phyloP scores from a whole-genome alignment of 2,329 filamentous ascomycete species.

The Sporothrix luriei region DNA sequence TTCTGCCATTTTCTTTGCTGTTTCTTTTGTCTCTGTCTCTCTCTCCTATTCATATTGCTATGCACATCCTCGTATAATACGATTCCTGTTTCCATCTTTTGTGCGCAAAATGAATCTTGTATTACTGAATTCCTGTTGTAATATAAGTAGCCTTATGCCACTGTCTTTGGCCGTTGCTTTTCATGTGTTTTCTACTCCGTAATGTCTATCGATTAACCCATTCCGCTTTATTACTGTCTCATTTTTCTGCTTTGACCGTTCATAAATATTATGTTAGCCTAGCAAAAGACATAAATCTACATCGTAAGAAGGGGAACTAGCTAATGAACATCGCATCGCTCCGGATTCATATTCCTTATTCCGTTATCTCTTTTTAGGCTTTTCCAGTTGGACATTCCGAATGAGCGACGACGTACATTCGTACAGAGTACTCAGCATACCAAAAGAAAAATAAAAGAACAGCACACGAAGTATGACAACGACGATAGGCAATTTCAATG shows the following conservation, averaged over 20 bases:
- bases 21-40: background rate
- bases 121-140: background rate
- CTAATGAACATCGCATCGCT: background rate
- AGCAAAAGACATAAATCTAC: background rate
- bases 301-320: background rate
- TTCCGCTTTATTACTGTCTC: too few species aligned
- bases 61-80: background rate
- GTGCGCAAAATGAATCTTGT: background rate
- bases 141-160: background rate
- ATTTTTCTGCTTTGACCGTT: too few species aligned
- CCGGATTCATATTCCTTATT: background rate
- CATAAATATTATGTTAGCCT: background rate
- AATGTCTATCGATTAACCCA: background rate
- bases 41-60: background rate
- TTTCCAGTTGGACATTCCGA: constrained; percentile 13
- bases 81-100: background rate
- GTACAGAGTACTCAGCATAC: background rate
- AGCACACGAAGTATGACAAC: background rate
- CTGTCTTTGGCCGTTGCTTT: background rate
- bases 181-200: too few species aligned
- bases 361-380: background rate
- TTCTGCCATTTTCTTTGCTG: background rate
- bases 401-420: background rate
- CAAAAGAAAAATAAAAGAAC: background rate
- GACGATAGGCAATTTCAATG: background rate